Evolutionary conservation across 2,329 filamentous ascomycete genomes (phyloP).

Genomic region (Ploettnerulaceae sp.): DNA sequence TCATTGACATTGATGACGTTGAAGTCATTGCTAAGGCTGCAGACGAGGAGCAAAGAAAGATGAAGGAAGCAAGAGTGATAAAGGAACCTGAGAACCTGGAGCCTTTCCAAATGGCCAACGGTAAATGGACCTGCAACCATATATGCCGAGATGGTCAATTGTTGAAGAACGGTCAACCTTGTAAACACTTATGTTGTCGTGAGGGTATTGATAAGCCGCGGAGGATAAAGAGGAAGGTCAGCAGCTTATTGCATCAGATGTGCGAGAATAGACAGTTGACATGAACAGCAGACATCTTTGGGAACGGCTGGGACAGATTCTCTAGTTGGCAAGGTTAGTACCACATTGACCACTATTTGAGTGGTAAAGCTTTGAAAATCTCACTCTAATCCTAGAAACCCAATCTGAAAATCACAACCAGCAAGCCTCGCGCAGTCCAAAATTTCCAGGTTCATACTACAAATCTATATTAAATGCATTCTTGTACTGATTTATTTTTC

Average conservation of each 20-base stretch:
- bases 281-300: neutral
- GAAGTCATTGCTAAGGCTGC: neutral
- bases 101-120: conserved; percentile 57
- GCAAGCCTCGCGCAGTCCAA: neutral
- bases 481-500: neutral
- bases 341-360: neutral
- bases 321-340: neutral
- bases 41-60: neutral
- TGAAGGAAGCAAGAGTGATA: conserved; percentile 3
- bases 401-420: too few relatives aligned
- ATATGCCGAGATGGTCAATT: conserved; percentile 45
- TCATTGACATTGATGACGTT: conserved; percentile 46
- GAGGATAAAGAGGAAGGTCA: conserved; percentile 21
- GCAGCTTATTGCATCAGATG: neutral
- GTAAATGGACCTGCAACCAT: conserved; percentile 72
- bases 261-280: neutral
- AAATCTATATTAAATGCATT: too few relatives aligned
- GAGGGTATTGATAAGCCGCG: conserved; percentile 63
- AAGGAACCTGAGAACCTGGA: conserved; percentile 25
- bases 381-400: too few relatives aligned
- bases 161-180: conserved; percentile 41
- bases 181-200: conserved; percentile 69
- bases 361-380: too few relatives aligned
- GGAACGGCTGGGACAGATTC: neutral
- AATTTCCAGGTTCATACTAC: conserved; percentile 3